A percentile compares a stretch with the other conserved stretches of the same genome.
phyloP scores from a whole-genome alignment of 164 flowering plant genomes.

The Vitis riparia region DNA sequence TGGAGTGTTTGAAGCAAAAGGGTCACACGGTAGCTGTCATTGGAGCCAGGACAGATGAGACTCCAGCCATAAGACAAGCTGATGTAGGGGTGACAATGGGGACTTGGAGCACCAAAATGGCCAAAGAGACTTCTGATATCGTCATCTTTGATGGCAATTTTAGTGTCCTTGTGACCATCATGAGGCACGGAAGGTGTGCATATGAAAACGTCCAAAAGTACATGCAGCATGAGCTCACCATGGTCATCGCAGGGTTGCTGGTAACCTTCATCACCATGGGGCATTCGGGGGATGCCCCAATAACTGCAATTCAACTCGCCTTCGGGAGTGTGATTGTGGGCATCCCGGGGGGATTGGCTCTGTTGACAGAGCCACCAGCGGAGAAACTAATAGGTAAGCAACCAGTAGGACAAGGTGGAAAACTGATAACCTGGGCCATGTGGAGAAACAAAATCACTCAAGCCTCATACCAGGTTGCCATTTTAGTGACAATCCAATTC shows the following conservation, averaged over 20 bases:
- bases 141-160: background rate
- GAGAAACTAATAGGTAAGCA: background rate
- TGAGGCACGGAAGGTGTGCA: background rate
- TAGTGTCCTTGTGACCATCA: background rate
- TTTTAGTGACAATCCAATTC: slow-evolving; percentile 1
- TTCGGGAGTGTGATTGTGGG: background rate
- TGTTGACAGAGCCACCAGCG: background rate
- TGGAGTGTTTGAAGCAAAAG: slow-evolving; percentile 18
- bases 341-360: background rate
- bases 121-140: background rate
- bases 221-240: slow-evolving; percentile 2
- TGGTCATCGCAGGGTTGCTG: background rate
- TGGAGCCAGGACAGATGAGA: slow-evolving; percentile 17
- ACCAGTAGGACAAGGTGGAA: background rate
- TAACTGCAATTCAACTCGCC: background rate
- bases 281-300: background rate
- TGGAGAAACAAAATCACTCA: slow-evolving; percentile 4
- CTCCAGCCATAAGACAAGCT: slow-evolving; percentile 22
- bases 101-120: background rate
- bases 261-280: background rate
- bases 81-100: slow-evolving; percentile 8
- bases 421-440: slow-evolving; percentile 5
- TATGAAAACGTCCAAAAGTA: slow-evolving; percentile 1
- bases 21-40: slow-evolving; percentile 19
- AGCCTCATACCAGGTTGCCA: slow-evolving; percentile 2